Percentiles rank a stretch among this genome's conserved stretches.
Evolutionary conservation across 2,329 filamentous ascomycete species (phyloP).

Genomic region (Xylariaceae sp.): DNA sequence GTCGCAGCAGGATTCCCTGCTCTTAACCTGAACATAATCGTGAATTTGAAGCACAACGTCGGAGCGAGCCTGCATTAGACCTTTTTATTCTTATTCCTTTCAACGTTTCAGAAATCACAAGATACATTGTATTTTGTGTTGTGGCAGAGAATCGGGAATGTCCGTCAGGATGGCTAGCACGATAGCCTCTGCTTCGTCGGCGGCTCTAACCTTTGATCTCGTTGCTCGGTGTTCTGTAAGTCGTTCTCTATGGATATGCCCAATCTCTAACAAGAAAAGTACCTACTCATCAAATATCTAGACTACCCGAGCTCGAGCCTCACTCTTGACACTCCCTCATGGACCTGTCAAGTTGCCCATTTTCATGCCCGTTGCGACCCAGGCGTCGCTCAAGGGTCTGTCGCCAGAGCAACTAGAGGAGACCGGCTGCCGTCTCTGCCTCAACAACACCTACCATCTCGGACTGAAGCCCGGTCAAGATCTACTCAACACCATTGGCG

Average conservation of each 20-base stretch:
- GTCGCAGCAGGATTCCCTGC: no score
- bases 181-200: slow-evolving; percentile 45
- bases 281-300: slow-evolving; percentile 35
- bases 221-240: slow-evolving; percentile 75
- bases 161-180: slow-evolving; percentile 40
- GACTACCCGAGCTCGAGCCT: slow-evolving; percentile 92
- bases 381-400: slow-evolving; percentile 89
- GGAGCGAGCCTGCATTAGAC: neutral
- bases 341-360: slow-evolving; percentile 84
- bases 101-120: neutral
- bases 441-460: slow-evolving; percentile 98
- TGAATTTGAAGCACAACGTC: neutral
- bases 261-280: neutral
- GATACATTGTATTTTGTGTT: neutral
- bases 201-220: slow-evolving; percentile 74
- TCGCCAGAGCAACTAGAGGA: slow-evolving; percentile 89
- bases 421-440: slow-evolving; percentile 80
- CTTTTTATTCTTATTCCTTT: neutral
- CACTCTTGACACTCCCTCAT: slow-evolving; percentile 82
- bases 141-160: slow-evolving; percentile 7
- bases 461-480: slow-evolving; percentile 92
- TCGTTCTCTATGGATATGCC: slow-evolving; percentile 4
- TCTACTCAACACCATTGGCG: slow-evolving; percentile 78
- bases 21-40: neutral
- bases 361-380: slow-evolving; percentile 98